Base-by-base conservation (phyloP, 2,329 filamentous ascomycete genomes). In the Monilinia fructicola region DNA sequence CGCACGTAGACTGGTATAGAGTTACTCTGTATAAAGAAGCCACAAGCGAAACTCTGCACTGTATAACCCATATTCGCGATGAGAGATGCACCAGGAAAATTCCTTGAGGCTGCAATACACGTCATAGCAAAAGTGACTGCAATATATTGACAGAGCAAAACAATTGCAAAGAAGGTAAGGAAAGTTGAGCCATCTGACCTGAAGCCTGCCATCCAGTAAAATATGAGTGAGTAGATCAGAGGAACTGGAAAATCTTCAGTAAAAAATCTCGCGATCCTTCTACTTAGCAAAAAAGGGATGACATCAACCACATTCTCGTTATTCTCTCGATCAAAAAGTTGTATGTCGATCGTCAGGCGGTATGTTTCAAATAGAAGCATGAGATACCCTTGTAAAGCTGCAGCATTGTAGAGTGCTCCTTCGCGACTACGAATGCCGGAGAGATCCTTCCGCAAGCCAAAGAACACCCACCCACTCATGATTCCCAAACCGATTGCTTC, bases 131-230 rank as follows among this genome's bases (percentile, higher is more conserved):
- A 89, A 0, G 86, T 89, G 12, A 93, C 85, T 0, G 89, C 86
- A 46, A 91, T 87, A 70, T 91, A 92, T 67, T 93, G 90, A 54
- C 86, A 87, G 3, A 93, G 76, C 5, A 93, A 76, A 0, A 87
- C 84, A 48, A 92, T 81, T 3, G 83, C 80, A 70, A 93, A 89
- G 78, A 92, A 93, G 0, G 83, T 87, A 67, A 93, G 87, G 76
- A 92, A 93, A 64, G 89, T 85, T 1, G 73, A 77, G 0, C 82
- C 85, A 11, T 87, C 83, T 3, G 83, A 80, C 56, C 90, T 85
- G 71, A 92, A 91, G 0, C 89, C 90, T 9, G 87, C 85, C 88
- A 93, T 92, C 75, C 91, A 93, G 76, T 93, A 93, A 73, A 87
- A 88, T 10, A 93, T 88, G 2, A 87, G 78, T 7, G 87, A 87